These are phyloP conservation scores for Knoxdaviesia proteae DNA, from an alignment of 2,329 filamentous ascomycete genomes.

Conservation along the genomic window DNA sequence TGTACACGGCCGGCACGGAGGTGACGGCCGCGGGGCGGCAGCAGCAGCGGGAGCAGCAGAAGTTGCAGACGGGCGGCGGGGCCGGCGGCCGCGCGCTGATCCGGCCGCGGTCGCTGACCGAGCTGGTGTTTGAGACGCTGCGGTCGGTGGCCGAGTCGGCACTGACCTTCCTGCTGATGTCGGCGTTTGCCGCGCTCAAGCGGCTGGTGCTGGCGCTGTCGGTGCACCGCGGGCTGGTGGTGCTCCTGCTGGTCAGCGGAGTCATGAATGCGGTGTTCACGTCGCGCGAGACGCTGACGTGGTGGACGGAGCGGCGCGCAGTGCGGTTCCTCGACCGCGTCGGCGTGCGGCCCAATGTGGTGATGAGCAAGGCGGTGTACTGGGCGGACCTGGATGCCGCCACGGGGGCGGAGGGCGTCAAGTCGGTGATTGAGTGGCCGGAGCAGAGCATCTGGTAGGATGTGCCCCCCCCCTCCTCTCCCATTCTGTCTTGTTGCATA, in stretches of 20 bases:
- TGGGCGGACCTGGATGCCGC: slow-evolving; percentile 58
- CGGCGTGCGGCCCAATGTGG: slow-evolving; percentile 56
- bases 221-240: slow-evolving; percentile 55
- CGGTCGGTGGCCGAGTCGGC: slow-evolving; percentile 57
- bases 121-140: slow-evolving; percentile 51
- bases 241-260: slow-evolving; percentile 53
- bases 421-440: slow-evolving; percentile 12
- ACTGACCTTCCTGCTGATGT: slow-evolving; percentile 57
- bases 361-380: slow-evolving; percentile 76
- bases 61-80: slow-evolving; percentile 28
- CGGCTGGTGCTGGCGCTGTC: slow-evolving; percentile 47
- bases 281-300: slow-evolving; percentile 50
- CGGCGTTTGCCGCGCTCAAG: slow-evolving; percentile 44
- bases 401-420: slow-evolving; percentile 15
- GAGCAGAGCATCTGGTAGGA: slow-evolving; percentile 31
- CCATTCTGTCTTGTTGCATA: slow-evolving; percentile 1
- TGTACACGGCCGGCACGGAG: slow-evolving; percentile 23
- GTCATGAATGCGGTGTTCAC: slow-evolving; percentile 57
- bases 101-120: slow-evolving; percentile 39
- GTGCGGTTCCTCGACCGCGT: slow-evolving; percentile 62
- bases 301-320: slow-evolving; percentile 73
- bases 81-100: slow-evolving; percentile 10
- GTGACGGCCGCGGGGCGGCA: neutral
- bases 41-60: slow-evolving; percentile 13
- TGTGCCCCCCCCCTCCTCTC: slow-evolving; percentile 2